Base-by-base conservation (phyloP, 2,329 filamentous ascomycete genomes). In the Fusarium papillatum region DNA sequence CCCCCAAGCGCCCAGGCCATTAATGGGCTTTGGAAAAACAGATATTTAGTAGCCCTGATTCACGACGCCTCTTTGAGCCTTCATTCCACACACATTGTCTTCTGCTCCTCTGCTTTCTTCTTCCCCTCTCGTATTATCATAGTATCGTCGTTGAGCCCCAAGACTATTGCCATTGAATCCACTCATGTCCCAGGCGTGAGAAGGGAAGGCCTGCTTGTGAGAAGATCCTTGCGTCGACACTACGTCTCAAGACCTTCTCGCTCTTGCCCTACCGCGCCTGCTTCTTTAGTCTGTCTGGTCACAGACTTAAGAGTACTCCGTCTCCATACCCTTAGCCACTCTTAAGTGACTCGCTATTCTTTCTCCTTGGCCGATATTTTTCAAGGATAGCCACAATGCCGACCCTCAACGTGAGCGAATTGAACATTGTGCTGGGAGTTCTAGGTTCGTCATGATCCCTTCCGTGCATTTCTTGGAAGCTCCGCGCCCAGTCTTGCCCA, bases 371-470 rank as follows among this genome's bases (percentile, higher is more conserved):
- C 62, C 66, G 55, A 26, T 29, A 39, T 31, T 39, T 53, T 48
- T 50, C 61, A 64, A 34, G 19, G 16, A 22, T 14, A 31, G 22
- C 17, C 69, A 63, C 24, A 10, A 73, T 73, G 70, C 70, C 70
- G 13, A 60, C 43, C 24, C 84, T 89, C 60, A 86, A 88, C 63
- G 76, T 88, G 17, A 88, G 86, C 63, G 87, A 89, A 76, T 84
- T 90, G 66, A 90, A 90, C 75, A 83, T 89, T 22, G 86, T 89
- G 50, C 79, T 87, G 29, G 80, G 83, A 8, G 79, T 88, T 7
- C 76, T 88, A 59, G 86, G 86, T 87, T 78, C 70, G 83, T 64
- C n/a, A 34, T 38, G n/a, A 19, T 34, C 19, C 22, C 48, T 36
- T 31, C 29, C 34, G 13, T 36, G 36, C 19, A 24, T 61, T 41